Evolutionary conservation across 345 rosid species (phyloP).

Genomic region (Pistacia integerrima): DNA sequence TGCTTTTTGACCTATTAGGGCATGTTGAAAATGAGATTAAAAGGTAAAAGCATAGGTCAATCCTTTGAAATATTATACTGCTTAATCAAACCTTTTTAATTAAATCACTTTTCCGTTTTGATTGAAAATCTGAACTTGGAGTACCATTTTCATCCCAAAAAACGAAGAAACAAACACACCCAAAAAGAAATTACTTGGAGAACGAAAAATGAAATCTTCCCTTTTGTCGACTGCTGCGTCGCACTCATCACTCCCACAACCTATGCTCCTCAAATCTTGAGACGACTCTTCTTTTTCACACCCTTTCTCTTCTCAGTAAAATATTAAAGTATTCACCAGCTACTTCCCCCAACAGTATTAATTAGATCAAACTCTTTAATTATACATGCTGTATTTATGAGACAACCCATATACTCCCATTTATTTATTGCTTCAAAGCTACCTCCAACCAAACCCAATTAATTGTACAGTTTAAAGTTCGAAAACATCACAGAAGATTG

Average conservation of each 20-base stretch:
- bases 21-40: constrained; percentile 19
- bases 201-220: constrained; percentile 26
- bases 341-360: constrained; percentile 11
- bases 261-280: constrained; percentile 21
- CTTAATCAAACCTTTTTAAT: no score
- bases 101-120: not conserved
- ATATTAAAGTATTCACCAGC: constrained; percentile 3
- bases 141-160: not conserved
- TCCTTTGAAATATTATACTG: constrained; percentile 18
- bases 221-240: constrained; percentile 58
- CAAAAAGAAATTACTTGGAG: not conserved
- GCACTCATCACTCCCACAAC: constrained; percentile 61
- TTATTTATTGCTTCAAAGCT: constrained; percentile 23
- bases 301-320: no score
- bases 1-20: constrained; percentile 34
- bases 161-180: not conserved
- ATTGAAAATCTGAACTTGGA: no score
- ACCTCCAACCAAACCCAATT: constrained; percentile 25
- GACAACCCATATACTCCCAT: not conserved
- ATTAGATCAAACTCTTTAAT: constrained; percentile 30
- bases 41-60: constrained; percentile 37
- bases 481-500: not conserved
- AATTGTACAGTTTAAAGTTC: constrained; percentile 18
- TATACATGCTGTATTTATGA: constrained; percentile 16
- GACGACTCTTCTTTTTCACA: not conserved